phyloP scores from a whole-genome alignment of 768 basidiomycete genomes.

The Xerocomellus chrysenteron region DNA sequence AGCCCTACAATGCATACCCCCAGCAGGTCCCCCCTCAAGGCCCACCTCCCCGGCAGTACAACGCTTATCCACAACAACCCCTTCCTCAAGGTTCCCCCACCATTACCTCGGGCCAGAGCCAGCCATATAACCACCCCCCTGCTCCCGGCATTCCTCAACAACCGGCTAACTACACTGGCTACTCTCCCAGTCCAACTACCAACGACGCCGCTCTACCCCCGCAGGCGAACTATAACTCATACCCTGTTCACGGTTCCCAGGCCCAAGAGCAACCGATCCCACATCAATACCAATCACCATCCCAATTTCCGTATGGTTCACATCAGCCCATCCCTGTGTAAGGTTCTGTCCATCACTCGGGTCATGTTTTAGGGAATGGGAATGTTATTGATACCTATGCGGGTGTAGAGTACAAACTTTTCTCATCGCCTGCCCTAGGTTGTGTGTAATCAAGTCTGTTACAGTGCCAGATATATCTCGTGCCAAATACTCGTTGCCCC shows the following conservation, averaged over 20 bases:
- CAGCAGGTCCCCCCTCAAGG: constrained; percentile 6
- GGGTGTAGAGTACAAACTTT: neutral
- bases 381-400: neutral
- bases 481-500: neutral
- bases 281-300: neutral
- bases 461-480: neutral
- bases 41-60: neutral
- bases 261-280: constrained; percentile 1
- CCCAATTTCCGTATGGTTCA: neutral
- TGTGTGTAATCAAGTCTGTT: neutral
- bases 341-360: neutral
- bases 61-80: neutral
- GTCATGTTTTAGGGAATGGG: neutral
- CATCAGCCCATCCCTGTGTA: neutral
- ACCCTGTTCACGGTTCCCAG: constrained; percentile 15
- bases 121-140: constrained; percentile 2
- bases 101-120: neutral
- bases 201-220: constrained; percentile 6
- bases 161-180: constrained; percentile 1
- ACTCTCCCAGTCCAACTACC: constrained; percentile 7
- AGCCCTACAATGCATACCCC: constrained; percentile 4
- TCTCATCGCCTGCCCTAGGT: neutral
- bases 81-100: neutral
- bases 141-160: neutral
- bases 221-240: constrained; percentile 16